Evolutionary conservation across 2,329 filamentous ascomycete genomes (phyloP), one percentile per base, ranked within the genome.

Genomic region (Cladosporium sp.): DNA sequence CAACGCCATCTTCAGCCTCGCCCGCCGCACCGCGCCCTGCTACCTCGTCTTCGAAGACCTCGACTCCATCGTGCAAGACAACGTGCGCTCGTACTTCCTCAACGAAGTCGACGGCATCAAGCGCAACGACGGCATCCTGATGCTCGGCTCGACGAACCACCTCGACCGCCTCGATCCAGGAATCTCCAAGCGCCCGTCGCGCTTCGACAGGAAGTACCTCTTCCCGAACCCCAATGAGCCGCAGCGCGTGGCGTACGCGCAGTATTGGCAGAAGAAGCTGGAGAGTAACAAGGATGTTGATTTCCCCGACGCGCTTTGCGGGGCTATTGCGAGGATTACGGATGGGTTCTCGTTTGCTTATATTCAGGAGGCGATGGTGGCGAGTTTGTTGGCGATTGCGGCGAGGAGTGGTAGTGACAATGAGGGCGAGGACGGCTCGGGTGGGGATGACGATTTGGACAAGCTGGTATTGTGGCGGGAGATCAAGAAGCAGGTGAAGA

Each of bases 1-100:
- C 64, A 76, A 77, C 25, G 64, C 76, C 21, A 85, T 89, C 61
- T 89, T 89, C 71, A 63, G 66, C 23, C 86, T 86, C 67, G 89
- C 89, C 0, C 80, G 89, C 25, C 79, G 84, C 68, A 83, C 84
- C 67, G 86, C 89, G 0, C 89, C 89, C 0, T 91, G 88, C 77
- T 85, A 90, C 67, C 83, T 91, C 3, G 86, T 91, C 48, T 89
- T 91, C 65, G 89, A 91, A 74, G 89, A 91, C 68, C 82, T 91
- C 5, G 89, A 91, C 73, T 87, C 85, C 10, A 83, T 91, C 36
- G 84, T 91, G 53, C 82, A 81, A 13, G 84, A 88, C 63, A 68
- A 73, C 1, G 85, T 89, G 16, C 82, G 89, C 30, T 87, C 84
- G 61, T 91, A 90, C 79, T 91, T 91, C 77, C 80, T 91, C 57